These are phyloP conservation scores for Trypanosomatidae sp. DNA, from an alignment of 208 protist species.

Conservation along the genomic window DNA sequence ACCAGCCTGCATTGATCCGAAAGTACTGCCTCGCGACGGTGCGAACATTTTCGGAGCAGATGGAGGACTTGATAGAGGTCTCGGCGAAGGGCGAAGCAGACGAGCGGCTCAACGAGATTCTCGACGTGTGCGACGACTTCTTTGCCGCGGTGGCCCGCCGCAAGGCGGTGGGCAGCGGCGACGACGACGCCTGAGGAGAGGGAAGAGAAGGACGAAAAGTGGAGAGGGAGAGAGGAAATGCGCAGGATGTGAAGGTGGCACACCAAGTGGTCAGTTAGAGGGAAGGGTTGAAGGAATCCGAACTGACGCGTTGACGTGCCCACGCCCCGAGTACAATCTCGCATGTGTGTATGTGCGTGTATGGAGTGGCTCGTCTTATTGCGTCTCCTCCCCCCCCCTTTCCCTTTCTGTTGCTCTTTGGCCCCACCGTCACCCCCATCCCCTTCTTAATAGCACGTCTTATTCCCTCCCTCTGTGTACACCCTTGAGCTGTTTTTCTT, in stretches of 20 bases:
- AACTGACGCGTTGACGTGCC: background rate
- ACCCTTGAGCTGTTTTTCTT: background rate
- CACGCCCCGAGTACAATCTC: background rate
- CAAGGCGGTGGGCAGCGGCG: slow-evolving; percentile 3
- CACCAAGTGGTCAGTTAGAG: background rate
- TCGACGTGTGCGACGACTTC: slow-evolving; percentile 87
- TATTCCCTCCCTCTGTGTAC: background rate
- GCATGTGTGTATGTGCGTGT: no score
- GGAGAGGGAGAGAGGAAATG: background rate
- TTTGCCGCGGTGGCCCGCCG: slow-evolving; percentile 43
- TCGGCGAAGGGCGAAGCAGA: slow-evolving; percentile 75
- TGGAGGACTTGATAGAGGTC: slow-evolving; percentile 78
- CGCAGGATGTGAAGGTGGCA: background rate
- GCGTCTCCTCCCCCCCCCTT: background rate
- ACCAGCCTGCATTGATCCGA: slow-evolving; percentile 49
- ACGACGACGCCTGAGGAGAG: background rate
- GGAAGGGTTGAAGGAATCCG: background rate
- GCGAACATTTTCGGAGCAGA: slow-evolving; percentile 53
- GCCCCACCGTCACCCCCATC: no score
- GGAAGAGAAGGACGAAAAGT: background rate
- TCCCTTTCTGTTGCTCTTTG: no score
- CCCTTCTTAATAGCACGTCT: no score
- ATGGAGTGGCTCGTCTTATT: background rate
- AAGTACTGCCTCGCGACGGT: slow-evolving; percentile 67
- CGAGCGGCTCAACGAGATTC: slow-evolving; percentile 84